A percentile compares a stretch with the other conserved stretches of the same genome.
phyloP scores from a whole-genome alignment of 805 yeast genomes.

The Monosporozyma siamensis region DNA sequence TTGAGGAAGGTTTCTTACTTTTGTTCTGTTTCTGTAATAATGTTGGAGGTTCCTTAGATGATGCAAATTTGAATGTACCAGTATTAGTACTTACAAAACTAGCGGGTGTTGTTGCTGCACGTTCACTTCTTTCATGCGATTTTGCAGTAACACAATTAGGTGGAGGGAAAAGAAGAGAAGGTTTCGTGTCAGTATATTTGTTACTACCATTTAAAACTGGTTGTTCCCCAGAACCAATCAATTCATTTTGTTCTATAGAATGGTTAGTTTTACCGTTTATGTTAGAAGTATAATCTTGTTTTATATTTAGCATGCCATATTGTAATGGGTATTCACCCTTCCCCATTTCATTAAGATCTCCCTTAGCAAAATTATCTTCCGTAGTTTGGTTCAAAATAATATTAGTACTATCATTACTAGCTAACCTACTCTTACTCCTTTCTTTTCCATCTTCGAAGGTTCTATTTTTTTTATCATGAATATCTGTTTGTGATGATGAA shows the following conservation, averaged over 20 bases:
- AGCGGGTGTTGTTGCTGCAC: neutral
- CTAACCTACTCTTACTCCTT: no score
- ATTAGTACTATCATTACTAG: no score
- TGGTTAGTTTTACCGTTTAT: no score
- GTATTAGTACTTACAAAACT: neutral
- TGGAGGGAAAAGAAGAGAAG: neutral
- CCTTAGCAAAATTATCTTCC: neutral
- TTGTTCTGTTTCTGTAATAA: neutral
- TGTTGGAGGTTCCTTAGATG: conserved; percentile 2
- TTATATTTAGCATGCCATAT: neutral
- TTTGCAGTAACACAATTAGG: neutral
- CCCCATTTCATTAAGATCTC: neutral
- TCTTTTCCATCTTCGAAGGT: no score
- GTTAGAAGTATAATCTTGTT: no score
- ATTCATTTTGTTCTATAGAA: no score
- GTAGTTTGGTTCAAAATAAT: no score
- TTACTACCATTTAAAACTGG: no score
- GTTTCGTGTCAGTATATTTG: neutral
- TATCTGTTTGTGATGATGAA: neutral
- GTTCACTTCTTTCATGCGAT: neutral
- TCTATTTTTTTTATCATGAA: neutral
- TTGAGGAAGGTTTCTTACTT: neutral
- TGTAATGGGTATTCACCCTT: neutral
- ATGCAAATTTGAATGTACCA: conserved; percentile 1
- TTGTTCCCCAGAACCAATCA: no score